A percentile compares a stretch with the other conserved stretches of the same genome.
Evolutionary conservation across 805 yeast genomes (phyloP).

Genomic region (Hyphopichia homilentoma): DNA sequence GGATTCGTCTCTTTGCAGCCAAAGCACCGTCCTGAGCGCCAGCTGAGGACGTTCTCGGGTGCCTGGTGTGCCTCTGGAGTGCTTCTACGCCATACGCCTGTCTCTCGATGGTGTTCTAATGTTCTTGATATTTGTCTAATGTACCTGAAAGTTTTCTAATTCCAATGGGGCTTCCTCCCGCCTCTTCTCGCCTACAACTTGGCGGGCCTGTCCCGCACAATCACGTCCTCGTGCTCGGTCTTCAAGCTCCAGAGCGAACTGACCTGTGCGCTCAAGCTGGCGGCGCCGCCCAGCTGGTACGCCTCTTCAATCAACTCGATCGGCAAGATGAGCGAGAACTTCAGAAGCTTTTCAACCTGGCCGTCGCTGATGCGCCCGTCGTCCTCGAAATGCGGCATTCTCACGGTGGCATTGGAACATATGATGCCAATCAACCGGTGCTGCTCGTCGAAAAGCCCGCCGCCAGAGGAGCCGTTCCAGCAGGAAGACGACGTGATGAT

Average conservation of each 20-base stretch:
- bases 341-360: constrained; percentile 26
- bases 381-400: constrained; percentile 12
- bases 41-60: too few relatives aligned
- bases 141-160: too few relatives aligned
- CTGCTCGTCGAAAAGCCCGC: constrained; percentile 29
- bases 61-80: too few relatives aligned
- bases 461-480: constrained; percentile 53
- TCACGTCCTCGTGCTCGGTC: constrained; percentile 16
- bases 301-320: constrained; percentile 25
- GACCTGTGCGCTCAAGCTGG: constrained; percentile 6
- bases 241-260: constrained; percentile 21
- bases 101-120: too few relatives aligned
- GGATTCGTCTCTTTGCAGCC: too few relatives aligned
- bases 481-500: constrained; percentile 40
- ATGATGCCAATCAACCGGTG: constrained; percentile 37
- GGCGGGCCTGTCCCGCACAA: constrained; percentile 9
- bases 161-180: too few relatives aligned
- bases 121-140: too few relatives aligned
- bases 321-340: constrained; percentile 30
- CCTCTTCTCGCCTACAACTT: too few relatives aligned
- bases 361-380: constrained; percentile 4
- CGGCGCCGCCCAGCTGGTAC: too few relatives aligned
- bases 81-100: too few relatives aligned
- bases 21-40: too few relatives aligned
- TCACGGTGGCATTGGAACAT: constrained; percentile 42